Conservation (phyloP, 1,284 basidiomycete genomes). For the Moesziomyces parantarcticus region DNA sequence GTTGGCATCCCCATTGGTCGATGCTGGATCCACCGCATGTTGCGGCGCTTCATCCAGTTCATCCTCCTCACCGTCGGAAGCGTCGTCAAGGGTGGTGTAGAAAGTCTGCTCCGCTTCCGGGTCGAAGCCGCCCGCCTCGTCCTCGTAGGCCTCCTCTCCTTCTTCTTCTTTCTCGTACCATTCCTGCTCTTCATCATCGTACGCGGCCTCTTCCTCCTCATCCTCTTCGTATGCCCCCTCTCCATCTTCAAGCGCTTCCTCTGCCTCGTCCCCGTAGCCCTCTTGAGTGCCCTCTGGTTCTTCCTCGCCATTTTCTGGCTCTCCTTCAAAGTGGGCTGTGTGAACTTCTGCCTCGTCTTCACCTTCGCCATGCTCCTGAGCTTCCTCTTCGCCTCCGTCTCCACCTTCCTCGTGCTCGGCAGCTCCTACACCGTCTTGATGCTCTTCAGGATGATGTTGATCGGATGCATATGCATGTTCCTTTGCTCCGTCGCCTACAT, state of each 20-base stretch:
- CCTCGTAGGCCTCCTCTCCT: slow-evolving; percentile 14
- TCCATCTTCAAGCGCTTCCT: slow-evolving; percentile 11
- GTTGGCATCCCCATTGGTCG: slow-evolving; percentile 10
- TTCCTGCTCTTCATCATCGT: slow-evolving; percentile 5
- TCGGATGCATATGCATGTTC: slow-evolving; percentile 5
- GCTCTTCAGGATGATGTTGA: not conserved
- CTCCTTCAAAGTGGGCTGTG: not conserved
- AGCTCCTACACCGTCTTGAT: slow-evolving; percentile 6
- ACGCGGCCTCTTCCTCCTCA: slow-evolving; percentile 5
- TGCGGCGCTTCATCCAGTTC: slow-evolving; percentile 29
- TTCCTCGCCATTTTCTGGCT: not conserved
- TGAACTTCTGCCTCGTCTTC: slow-evolving; percentile 11
- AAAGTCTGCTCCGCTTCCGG: slow-evolving; percentile 38
- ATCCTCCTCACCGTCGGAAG: slow-evolving; percentile 33
- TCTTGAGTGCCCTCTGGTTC: slow-evolving; percentile 5
- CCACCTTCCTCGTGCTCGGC: not conserved
- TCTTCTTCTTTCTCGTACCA: not conserved
- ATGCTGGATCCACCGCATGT: slow-evolving; percentile 7
- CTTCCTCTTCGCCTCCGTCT: slow-evolving; percentile 6
- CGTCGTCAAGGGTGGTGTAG: slow-evolving; percentile 31
- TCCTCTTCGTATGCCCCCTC: slow-evolving; percentile 16
- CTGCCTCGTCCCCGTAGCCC: slow-evolving; percentile 8
- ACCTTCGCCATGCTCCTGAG: slow-evolving; percentile 10
- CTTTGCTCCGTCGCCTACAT: no score
- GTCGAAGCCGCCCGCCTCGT: slow-evolving; percentile 4